Evolutionary conservation across 495 filamentous ascomycete species (phyloP).

Genomic region (Usnea hakonensis): DNA sequence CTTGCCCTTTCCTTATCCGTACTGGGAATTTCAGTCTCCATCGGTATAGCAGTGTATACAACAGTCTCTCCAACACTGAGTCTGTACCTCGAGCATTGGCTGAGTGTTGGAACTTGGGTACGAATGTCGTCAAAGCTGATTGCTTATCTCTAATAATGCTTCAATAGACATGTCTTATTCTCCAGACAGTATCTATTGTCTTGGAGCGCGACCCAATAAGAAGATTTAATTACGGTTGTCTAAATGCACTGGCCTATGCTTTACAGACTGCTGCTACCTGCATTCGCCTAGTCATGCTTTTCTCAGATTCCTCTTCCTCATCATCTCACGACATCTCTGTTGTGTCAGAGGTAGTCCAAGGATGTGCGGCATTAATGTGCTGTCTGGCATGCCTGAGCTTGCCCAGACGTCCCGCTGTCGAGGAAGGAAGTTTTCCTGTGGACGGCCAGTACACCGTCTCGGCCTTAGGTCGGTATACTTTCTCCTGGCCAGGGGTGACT

Average conservation of each 20-base stretch:
- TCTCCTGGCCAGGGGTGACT: constrained; percentile 50
- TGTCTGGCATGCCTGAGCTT: constrained; percentile 36
- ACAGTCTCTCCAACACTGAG: constrained; percentile 25
- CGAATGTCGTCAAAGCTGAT: constrained; percentile 16
- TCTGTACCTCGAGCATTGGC: constrained; percentile 34
- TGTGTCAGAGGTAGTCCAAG: constrained; percentile 7
- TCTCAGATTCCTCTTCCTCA: constrained; percentile 2
- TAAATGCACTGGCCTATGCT: constrained; percentile 15
- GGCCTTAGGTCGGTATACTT: constrained; percentile 54
- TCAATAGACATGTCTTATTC: constrained; percentile 14
- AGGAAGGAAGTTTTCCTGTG: constrained; percentile 47
- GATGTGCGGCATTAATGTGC: constrained; percentile 27
- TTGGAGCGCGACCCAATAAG: constrained; percentile 5
- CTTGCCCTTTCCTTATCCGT: constrained; percentile 37
- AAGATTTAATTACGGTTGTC: constrained; percentile 3
- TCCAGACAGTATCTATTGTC: constrained; percentile 17
- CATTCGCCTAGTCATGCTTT: neutral
- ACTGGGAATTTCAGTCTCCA: constrained; percentile 39
- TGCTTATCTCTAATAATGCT: neutral
- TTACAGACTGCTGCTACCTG: constrained; percentile 25
- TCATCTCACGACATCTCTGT: constrained; percentile 1
- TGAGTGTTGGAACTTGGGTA: constrained; percentile 42
- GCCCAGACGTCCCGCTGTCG: constrained; percentile 62
- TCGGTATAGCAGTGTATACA: constrained; percentile 37
- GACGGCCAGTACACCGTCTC: constrained; percentile 57